A percentile compares a stretch with the other conserved stretches of the same genome.
Evolutionary conservation across 306 rosid species (phyloP).

Genomic region (Delonix regia): DNA sequence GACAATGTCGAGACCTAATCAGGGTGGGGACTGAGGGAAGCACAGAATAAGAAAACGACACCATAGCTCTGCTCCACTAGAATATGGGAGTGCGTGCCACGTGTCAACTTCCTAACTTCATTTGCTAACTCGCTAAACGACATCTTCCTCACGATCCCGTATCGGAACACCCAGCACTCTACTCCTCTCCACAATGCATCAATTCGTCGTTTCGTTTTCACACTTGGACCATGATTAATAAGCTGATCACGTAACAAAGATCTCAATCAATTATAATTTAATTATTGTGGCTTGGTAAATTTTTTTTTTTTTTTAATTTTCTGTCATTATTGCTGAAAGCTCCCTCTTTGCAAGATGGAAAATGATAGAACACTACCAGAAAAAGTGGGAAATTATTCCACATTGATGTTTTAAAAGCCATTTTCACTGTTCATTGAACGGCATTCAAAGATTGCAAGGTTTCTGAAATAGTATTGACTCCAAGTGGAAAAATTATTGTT

Average conservation of each 20-base stretch:
- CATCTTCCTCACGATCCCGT: slow-evolving; percentile 18
- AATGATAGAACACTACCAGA: slow-evolving; percentile 13
- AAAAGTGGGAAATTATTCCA: background rate
- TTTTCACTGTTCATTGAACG: background rate
- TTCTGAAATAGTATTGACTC: background rate
- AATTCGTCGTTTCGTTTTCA: slow-evolving; percentile 22
- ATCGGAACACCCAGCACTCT: background rate
- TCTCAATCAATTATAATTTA: background rate
- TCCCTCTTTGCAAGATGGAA: background rate
- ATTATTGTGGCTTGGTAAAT: background rate
- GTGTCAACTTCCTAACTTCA: slow-evolving; percentile 67
- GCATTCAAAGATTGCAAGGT: background rate
- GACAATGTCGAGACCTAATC: slow-evolving; percentile 40
- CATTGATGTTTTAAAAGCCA: background rate
- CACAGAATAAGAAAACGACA: slow-evolving; percentile 39
- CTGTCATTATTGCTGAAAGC: background rate
- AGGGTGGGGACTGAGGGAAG: slow-evolving; percentile 1
- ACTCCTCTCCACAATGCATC: background rate
- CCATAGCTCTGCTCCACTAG: slow-evolving; percentile 34
- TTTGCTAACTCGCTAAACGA: slow-evolving; percentile 52
- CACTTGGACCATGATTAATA: background rate
- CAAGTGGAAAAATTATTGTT: too few relatives aligned
- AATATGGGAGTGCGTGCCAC: slow-evolving; percentile 54
- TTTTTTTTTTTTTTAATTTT: too few relatives aligned
- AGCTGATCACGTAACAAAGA: background rate